Base-by-base conservation (phyloP, 306 rosid species). In the Fragaria ananassa region DNA sequence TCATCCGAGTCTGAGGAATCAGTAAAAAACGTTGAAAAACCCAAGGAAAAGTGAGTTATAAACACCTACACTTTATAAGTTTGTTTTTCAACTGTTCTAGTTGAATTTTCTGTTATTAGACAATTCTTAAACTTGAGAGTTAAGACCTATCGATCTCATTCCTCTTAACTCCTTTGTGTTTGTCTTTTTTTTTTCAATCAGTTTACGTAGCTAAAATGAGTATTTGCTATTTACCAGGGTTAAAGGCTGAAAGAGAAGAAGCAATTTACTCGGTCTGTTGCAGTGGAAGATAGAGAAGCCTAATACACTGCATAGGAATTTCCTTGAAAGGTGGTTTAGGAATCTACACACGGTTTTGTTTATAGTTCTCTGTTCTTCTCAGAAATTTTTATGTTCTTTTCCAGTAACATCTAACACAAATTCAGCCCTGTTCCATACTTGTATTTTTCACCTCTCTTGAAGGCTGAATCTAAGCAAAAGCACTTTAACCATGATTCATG, bases 41-140 rank as follows among this genome's bases (percentile, higher is more conserved):
- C 69, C 69, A 65, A 85, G 44, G 72, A 86, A 72, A 90, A 89
- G 99, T 95, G 81, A 95, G 96, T 89, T 75, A 64, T 54, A 68
- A 56, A 2, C 50, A 5, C 34, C 44, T 27, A 41, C 19, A 42
- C 13, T 69, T 49, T 10, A 23, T n/a, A 2, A 65, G 42, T 54
- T 64, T 47, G 41, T 35, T 66, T 18, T 74, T 34, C 10, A 41
- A 41, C 14, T 65, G 6, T 57, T 45, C 50, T 56, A n/a, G 12
- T 47, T 1, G 39, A 60, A 58, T 25, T 74, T 65, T 70, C 13
- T 56, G 19, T 67, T 47, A 68, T 44, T 62, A 44, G 71, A 81
- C 74, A 25, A 68, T 10, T 11, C 5, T 42, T 13, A 56, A 10
- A 25, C 46, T 44, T 44, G 2, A 44, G 47, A 31, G 34, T 63